Percentiles rank a stretch among this genome's conserved stretches.
Conservation (phyloP, 768 basidiomycete genomes). For the Amanita pseudoporphyria region DNA sequence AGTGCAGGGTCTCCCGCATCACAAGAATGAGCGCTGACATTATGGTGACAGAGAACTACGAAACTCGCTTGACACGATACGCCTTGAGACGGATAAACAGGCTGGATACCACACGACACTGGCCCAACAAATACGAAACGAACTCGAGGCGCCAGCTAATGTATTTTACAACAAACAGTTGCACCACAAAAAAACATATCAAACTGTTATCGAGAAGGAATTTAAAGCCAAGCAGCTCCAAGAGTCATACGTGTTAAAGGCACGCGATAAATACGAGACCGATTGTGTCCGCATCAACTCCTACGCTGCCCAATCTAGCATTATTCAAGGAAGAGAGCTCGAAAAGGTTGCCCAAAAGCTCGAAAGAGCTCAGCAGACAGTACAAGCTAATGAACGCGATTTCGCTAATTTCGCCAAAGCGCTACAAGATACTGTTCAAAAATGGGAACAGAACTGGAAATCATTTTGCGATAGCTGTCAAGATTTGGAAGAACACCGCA, state of each 20-base stretch:
- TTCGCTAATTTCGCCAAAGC: slow-evolving; percentile 81
- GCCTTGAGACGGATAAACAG: slow-evolving; percentile 78
- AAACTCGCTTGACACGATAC: slow-evolving; percentile 69
- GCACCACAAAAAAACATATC: slow-evolving; percentile 64
- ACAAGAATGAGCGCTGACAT: background rate
- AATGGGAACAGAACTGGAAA: slow-evolving; percentile 96
- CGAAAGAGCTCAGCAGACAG: slow-evolving; percentile 85
- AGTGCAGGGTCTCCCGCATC: background rate
- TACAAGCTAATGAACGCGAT: slow-evolving; percentile 86
- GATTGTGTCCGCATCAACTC: slow-evolving; percentile 93
- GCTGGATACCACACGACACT: slow-evolving; percentile 64
- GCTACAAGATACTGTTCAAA: slow-evolving; percentile 64
- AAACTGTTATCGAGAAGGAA: slow-evolving; percentile 76
- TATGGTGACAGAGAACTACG: slow-evolving; percentile 58
- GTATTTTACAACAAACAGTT: slow-evolving; percentile 58
- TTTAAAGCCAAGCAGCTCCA: slow-evolving; percentile 86
- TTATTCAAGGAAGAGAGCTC: slow-evolving; percentile 88
- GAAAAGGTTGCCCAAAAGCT: slow-evolving; percentile 85
- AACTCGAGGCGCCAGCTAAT: slow-evolving; percentile 57
- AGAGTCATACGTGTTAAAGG: slow-evolving; percentile 77
- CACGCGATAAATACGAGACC: slow-evolving; percentile 86
- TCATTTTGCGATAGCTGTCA: slow-evolving; percentile 90
- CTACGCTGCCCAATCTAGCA: slow-evolving; percentile 82
- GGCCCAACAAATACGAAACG: slow-evolving; percentile 63
- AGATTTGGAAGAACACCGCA: slow-evolving; percentile 91